Conservation (phyloP, 192 early-diverging fungal species). For the Martensiomyces pterosporus region DNA sequence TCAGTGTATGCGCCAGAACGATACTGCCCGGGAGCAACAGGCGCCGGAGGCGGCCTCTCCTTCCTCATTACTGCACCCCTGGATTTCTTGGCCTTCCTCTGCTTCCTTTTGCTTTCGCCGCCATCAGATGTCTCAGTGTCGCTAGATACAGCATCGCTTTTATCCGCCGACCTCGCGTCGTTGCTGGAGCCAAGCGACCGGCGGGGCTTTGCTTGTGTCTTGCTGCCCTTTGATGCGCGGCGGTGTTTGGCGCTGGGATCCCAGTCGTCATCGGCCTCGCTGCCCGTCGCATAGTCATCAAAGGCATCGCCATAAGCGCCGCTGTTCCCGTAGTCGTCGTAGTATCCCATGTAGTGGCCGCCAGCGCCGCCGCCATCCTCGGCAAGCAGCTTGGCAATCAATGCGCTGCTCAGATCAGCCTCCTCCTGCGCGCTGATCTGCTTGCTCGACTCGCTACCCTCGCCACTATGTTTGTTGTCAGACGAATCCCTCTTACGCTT, state of each 20-base stretch:
- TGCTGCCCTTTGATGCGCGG: slow-evolving; percentile 25
- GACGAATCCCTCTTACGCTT: no score
- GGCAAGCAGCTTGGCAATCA: slow-evolving; percentile 75
- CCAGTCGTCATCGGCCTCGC: slow-evolving; percentile 45
- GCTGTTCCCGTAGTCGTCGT: slow-evolving; percentile 42
- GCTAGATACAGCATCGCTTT: slow-evolving; percentile 13
- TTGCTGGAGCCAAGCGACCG: background rate
- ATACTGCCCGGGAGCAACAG: slow-evolving; percentile 47
- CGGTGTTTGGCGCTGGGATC: slow-evolving; percentile 41
- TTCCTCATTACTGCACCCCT: no score
- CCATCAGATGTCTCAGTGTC: slow-evolving; percentile 13
- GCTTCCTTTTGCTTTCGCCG: background rate
- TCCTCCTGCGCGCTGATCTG: slow-evolving; percentile 66
- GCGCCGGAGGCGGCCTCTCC: slow-evolving; percentile 23
- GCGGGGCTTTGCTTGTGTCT: slow-evolving; percentile 15
- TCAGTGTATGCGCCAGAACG: slow-evolving; percentile 73
- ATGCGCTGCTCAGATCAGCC: slow-evolving; percentile 72
- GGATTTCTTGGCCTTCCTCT: slow-evolving; percentile 10
- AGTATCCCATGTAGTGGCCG: slow-evolving; percentile 55
- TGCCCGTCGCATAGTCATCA: slow-evolving; percentile 43
- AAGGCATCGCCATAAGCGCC: slow-evolving; percentile 35
- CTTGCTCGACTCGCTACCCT: no score
- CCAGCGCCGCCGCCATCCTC: slow-evolving; percentile 57
- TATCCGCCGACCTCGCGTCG: background rate
- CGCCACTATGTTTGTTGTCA: no score